These are phyloP conservation scores for Centella asiatica DNA, from an alignment of 129 eudicot genomes.

Conservation along the genomic window DNA sequence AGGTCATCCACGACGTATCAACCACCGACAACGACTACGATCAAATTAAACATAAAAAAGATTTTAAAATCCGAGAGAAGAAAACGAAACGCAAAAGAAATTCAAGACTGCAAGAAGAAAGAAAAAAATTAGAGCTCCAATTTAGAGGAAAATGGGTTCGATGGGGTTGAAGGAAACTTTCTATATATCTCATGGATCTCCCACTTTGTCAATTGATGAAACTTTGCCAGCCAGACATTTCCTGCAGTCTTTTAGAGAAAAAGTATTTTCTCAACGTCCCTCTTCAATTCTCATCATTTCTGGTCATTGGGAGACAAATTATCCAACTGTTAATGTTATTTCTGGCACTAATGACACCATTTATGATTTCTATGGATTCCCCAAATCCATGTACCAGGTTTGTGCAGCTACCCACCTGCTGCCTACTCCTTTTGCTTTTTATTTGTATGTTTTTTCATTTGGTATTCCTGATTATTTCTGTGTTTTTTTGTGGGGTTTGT, in stretches of 20 bases:
- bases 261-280: slow-evolving; percentile 37
- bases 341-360: slow-evolving; percentile 52
- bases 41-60: too few relatives aligned
- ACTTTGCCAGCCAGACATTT: slow-evolving; percentile 61
- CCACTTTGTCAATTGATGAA: slow-evolving; percentile 67
- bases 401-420: too few relatives aligned
- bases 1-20: too few relatives aligned
- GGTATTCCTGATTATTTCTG: too few relatives aligned
- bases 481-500: too few relatives aligned
- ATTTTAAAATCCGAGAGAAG: too few relatives aligned
- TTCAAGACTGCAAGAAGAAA: neutral
- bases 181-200: slow-evolving; percentile 90
- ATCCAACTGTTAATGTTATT: slow-evolving; percentile 53
- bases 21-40: too few relatives aligned
- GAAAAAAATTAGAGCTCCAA: neutral
- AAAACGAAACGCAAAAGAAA: neutral
- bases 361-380: slow-evolving; percentile 67
- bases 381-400: slow-evolving; percentile 60
- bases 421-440: slow-evolving; percentile 4
- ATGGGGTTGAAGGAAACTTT: slow-evolving; percentile 42
- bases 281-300: slow-evolving; percentile 65
- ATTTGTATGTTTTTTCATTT: neutral
- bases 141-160: neutral
- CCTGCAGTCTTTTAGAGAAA: slow-evolving; percentile 49
- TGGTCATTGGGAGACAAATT: slow-evolving; percentile 82